Percentiles rank a stretch among this genome's conserved stretches.
phyloP scores from a whole-genome alignment of 805 yeast genomes.

The Cyberlindnera japonica region DNA sequence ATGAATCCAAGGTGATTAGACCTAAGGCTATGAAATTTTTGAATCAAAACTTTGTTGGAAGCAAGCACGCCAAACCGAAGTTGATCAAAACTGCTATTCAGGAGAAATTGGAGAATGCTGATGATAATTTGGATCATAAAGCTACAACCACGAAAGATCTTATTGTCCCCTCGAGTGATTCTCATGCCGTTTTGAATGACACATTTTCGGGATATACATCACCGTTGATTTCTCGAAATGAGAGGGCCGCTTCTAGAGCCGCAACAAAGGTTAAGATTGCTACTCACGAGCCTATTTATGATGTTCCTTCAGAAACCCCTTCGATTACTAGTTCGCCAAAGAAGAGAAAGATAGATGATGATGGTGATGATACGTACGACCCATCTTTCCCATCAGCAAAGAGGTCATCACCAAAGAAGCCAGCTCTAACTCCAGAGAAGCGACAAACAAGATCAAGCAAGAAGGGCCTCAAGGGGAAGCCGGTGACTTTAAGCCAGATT shows the following conservation, averaged over 20 bases:
- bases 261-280: background rate
- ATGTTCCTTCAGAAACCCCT: background rate
- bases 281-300: background rate
- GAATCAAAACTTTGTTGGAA: background rate
- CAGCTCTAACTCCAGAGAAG: background rate
- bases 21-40: conserved; percentile 11
- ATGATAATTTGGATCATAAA: too few species aligned
- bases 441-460: background rate
- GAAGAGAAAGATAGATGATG: background rate
- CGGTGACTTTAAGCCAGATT: background rate
- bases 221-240: conserved; percentile 10
- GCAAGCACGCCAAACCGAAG: background rate
- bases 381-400: background rate
- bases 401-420: background rate
- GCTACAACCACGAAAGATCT: conserved; percentile 11
- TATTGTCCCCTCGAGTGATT: conserved; percentile 3
- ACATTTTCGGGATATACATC: conserved; percentile 18
- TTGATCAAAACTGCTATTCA: conserved; percentile 2
- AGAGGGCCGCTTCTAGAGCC: conserved; percentile 7
- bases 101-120: conserved; percentile 13
- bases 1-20: background rate
- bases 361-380: conserved; percentile 1
- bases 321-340: background rate
- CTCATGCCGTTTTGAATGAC: conserved; percentile 3
- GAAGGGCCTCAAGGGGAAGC: conserved; percentile 1